Evolutionary conservation across 2,329 filamentous ascomycete species (phyloP), one percentile per base, ranked within the genome.

Genomic region (Pezicula neosporulosa): DNA sequence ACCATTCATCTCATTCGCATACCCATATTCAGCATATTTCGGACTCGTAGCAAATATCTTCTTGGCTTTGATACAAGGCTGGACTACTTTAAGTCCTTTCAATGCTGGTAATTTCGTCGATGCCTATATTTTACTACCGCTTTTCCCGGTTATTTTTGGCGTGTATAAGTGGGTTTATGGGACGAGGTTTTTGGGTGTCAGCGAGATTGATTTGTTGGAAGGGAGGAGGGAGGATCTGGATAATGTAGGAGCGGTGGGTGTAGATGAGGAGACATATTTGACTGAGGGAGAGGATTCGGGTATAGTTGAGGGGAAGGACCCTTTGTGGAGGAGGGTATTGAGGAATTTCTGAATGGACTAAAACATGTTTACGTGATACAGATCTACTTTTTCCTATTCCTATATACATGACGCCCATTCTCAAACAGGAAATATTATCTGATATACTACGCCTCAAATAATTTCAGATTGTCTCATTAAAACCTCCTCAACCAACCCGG

Each of bases 21-120:
- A 81, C 52, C 82, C 82, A 0, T 82, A 73, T 63, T 78, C 78
- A 47, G 78, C 82, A 0, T 85, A 81, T 61, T 80, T 83, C 53
- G 82, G 80, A 0, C 66, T 86, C 7, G 69, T 58, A 0, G 76
- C 81, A 33, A 85, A 83, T 52, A 57, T 80, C 2, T 84, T 85
- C 58, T 66, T 86, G 21, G 78, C 81, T 0, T 63, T 86, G 0
- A 72, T 86, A 2, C 81, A 85, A 61, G 82, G 82, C 3, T 85
- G 81, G 81, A 77, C 79, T 4, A 81, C 75, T 0, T 67, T 85
- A 4, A 72, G 75, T 2, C 82, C 82, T 0, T 86, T 84, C 55
- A 65, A 77, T 37, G 78, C 76, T 0, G 79, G 76, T 4, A 69
- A 72, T n/a, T 85, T 86, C 58, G 81, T 86, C 10, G 80, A 83